These are phyloP conservation scores for Rosa persica DNA, from an alignment of 306 rosid genomes.

Conservation along the genomic window DNA sequence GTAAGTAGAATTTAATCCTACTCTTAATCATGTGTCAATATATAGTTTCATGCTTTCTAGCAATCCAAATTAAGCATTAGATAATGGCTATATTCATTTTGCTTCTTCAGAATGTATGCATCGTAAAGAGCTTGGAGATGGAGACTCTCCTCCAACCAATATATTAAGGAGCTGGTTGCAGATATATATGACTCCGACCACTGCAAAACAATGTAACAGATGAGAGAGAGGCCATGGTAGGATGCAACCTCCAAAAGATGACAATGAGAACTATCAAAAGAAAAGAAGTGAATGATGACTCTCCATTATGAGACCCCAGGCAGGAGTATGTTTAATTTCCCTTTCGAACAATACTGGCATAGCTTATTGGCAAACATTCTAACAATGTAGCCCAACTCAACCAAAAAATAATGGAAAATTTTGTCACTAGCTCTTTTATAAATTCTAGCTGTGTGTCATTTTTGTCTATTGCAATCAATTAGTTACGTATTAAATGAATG, in stretches of 20 bases:
- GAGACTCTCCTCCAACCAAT: conserved; percentile 5
- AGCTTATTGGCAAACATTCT: not conserved
- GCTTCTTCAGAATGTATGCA: not conserved
- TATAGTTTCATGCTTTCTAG: too few species aligned
- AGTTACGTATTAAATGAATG: not conserved
- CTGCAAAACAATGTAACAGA: not conserved
- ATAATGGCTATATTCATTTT: not conserved
- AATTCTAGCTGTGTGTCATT: too few species aligned
- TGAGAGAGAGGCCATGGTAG: conserved; percentile 6
- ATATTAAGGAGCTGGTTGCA: not conserved
- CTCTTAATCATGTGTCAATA: too few species aligned
- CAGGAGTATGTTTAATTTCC: not conserved
- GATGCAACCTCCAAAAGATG: conserved; percentile 10
- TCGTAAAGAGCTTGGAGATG: not conserved
- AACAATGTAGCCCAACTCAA: not conserved
- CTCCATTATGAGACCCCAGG: not conserved
- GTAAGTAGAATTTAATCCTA: too few species aligned
- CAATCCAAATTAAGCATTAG: too few species aligned
- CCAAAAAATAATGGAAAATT: not conserved
- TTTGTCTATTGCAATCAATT: not conserved
- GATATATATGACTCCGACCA: not conserved
- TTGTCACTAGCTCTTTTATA: not conserved
- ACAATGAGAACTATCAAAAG: not conserved
- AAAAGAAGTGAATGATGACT: not conserved
- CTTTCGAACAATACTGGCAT: not conserved